Percentiles rank a stretch among this genome's conserved stretches.
These are phyloP conservation scores for Coemansia reversa DNA, from an alignment of 192 early-diverging fungal genomes.

Conservation along the genomic window DNA sequence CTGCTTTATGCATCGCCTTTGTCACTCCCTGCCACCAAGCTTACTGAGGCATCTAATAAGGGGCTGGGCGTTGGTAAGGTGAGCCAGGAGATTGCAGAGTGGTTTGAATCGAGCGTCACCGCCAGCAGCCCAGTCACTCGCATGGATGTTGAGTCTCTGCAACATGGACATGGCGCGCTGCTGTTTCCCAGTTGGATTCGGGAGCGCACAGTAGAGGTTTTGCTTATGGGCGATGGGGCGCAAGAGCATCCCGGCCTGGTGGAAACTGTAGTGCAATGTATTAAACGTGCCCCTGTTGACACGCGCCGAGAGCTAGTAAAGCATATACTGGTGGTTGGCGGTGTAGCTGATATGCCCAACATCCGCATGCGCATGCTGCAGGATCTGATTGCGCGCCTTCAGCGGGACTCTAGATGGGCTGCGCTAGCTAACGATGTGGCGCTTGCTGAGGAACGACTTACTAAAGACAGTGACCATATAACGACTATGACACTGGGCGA, in stretches of 20 bases:
- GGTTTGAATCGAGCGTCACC: slow-evolving; percentile 21
- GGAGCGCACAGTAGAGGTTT: slow-evolving; percentile 73
- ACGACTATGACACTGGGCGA: no score
- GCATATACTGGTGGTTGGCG: slow-evolving; percentile 73
- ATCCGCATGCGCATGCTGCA: slow-evolving; percentile 62
- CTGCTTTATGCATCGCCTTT: slow-evolving; percentile 14
- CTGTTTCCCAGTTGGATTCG: slow-evolving; percentile 84
- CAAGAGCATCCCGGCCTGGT: slow-evolving; percentile 62
- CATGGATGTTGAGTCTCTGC: slow-evolving; percentile 5
- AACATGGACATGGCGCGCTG: slow-evolving; percentile 55
- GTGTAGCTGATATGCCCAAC: slow-evolving; percentile 72
- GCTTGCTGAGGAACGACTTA: slow-evolving; percentile 54
- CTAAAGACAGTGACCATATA: neutral
- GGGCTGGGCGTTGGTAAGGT: neutral
- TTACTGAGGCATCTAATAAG: neutral
- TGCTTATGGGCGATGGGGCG: slow-evolving; percentile 73
- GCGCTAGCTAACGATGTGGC: slow-evolving; percentile 54
- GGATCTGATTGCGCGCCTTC: slow-evolving; percentile 60
- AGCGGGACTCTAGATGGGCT: slow-evolving; percentile 52
- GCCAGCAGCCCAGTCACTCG: neutral
- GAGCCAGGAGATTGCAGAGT: slow-evolving; percentile 8
- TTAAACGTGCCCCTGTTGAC: slow-evolving; percentile 67
- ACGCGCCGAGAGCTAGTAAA: slow-evolving; percentile 63
- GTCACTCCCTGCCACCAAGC: neutral
- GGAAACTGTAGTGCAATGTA: slow-evolving; percentile 56